phyloP scores from a whole-genome alignment of 805 yeast genomes.

The Candida nitratophila region DNA sequence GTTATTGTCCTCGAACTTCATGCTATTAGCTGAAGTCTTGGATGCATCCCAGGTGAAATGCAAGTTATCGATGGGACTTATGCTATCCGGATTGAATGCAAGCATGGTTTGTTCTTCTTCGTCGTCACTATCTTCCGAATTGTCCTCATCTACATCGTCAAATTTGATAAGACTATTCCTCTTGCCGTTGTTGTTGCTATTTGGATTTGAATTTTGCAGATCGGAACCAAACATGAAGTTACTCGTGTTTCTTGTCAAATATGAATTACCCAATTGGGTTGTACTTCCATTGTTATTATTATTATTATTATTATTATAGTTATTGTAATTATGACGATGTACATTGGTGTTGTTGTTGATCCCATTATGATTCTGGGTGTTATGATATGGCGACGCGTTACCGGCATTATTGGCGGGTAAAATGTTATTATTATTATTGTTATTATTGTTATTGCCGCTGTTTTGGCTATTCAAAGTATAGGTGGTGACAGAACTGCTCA shows the following conservation, averaged over 20 bases:
- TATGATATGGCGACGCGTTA: background rate
- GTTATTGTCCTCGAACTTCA: conserved; percentile 1
- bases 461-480: background rate
- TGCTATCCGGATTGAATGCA: conserved; percentile 15
- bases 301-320: background rate
- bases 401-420: background rate
- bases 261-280: background rate
- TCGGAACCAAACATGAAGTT: background rate
- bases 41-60: conserved; percentile 21
- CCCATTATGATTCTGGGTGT: background rate
- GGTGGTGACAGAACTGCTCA: background rate
- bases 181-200: background rate
- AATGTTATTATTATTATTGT: background rate
- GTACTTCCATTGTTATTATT: background rate
- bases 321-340: background rate
- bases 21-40: background rate
- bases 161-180: background rate
- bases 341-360: too few species aligned
- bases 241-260: background rate
- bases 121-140: conserved; percentile 1
- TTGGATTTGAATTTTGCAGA: background rate
- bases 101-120: conserved; percentile 25
- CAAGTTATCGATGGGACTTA: conserved; percentile 32
- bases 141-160: background rate
- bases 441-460: background rate